Conservation (phyloP, 2,329 filamentous ascomycete species). For the Xylariaceae sp. region DNA sequence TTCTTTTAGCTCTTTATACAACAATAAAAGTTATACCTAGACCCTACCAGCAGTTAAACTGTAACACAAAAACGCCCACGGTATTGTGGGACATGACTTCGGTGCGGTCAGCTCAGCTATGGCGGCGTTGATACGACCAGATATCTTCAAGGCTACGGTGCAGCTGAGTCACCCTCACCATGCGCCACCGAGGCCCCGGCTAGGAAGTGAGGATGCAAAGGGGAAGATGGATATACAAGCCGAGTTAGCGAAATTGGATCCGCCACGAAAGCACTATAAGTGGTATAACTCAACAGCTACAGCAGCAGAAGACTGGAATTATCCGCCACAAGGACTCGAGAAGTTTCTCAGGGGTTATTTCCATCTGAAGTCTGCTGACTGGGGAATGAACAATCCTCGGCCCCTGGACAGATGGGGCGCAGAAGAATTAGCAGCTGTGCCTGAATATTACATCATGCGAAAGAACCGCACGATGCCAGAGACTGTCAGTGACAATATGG, state of each 20-base stretch:
- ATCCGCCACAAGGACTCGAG: conserved; percentile 37
- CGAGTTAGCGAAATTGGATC: conserved; percentile 47
- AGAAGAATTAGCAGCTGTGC: conserved; percentile 53
- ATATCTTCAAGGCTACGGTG: conserved; percentile 58
- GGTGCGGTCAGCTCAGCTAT: conserved; percentile 57
- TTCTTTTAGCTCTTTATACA: too few species aligned
- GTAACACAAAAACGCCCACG: neutral
- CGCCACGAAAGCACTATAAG: conserved; percentile 66
- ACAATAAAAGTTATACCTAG: too few species aligned
- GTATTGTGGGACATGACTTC: conserved; percentile 50
- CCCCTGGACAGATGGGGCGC: conserved; percentile 54
- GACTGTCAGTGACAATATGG: conserved; percentile 52
- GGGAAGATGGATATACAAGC: conserved; percentile 29
- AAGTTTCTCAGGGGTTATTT: conserved; percentile 63
- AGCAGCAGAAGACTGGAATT: conserved; percentile 44
- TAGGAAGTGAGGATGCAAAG: conserved; percentile 35
- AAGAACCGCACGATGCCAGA: conserved; percentile 54
- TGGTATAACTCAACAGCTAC: conserved; percentile 55
- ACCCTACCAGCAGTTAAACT: neutral
- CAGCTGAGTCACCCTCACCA: conserved; percentile 65
- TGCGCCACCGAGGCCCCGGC: conserved; percentile 38
- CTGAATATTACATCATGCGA: conserved; percentile 66
- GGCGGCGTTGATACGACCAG: conserved; percentile 58
- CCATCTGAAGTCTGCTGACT: conserved; percentile 62
- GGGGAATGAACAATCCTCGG: conserved; percentile 49